Conservation (phyloP, 2,329 filamentous ascomycete species). For the Dothiorella sarmentorum region DNA sequence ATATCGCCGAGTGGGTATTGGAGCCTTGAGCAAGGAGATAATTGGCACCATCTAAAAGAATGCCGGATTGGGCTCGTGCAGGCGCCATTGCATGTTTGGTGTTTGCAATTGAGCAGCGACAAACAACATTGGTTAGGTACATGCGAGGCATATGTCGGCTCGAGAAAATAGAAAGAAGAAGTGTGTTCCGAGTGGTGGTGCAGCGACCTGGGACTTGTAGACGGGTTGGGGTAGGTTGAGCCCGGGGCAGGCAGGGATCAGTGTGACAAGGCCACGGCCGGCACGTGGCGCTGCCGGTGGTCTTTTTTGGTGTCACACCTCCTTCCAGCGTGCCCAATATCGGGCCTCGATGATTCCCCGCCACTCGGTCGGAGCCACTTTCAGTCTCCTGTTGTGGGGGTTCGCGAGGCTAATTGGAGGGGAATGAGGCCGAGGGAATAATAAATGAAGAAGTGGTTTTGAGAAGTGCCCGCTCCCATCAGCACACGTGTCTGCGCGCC, state of each 20-base stretch:
- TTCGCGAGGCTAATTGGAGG: not conserved
- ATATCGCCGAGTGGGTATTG: not conserved
- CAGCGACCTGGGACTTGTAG: not conserved
- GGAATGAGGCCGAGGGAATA: too few relatives aligned
- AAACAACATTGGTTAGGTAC: too few relatives aligned
- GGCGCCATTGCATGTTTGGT: not conserved
- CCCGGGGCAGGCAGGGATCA: not conserved
- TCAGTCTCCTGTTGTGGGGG: too few relatives aligned
- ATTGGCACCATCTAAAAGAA: not conserved
- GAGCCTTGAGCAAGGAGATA: not conserved
- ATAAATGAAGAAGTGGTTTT: too few relatives aligned
- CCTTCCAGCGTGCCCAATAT: not conserved
- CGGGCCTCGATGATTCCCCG: not conserved
- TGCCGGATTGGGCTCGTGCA: not conserved
- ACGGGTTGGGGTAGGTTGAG: not conserved
- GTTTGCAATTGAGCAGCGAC: too few relatives aligned
- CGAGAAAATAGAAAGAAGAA: too few relatives aligned
- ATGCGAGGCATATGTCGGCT: too few relatives aligned
- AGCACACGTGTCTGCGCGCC: constrained; percentile 4
- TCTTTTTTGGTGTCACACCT: not conserved
- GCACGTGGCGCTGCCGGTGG: constrained; percentile 1
- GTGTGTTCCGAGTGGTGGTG: too few relatives aligned
- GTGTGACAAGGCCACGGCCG: not conserved
- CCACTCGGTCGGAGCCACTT: not conserved
- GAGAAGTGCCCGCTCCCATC: not conserved